Evolutionary conservation across 768 basidiomycete species (phyloP), one percentile per base, ranked within the genome.

Genomic region (Russula ochroleuca): DNA sequence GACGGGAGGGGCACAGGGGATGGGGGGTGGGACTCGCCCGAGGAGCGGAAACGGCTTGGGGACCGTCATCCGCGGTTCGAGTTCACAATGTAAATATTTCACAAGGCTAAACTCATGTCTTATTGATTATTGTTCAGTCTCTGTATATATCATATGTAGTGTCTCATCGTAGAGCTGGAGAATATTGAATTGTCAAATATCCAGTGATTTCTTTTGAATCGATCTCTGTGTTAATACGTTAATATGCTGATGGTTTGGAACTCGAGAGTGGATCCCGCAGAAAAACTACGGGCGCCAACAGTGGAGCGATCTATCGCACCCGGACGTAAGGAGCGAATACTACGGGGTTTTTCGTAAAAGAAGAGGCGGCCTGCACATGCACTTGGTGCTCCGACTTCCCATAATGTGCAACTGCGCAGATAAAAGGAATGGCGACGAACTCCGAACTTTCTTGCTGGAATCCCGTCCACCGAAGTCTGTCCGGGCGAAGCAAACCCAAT

Each of bases 11-110:
- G 57, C 9, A 62, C 40, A 2, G 60, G 35, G 14, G 17, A 38
- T 0, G 65, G 57, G 2, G 64, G 55, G 6, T 68, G 67, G 67
- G 61, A 68, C 55, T 68, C 67, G 21, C 50, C 28, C 13, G 28
- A 28, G 41, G 67, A 68, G 61, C 54, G 61, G 19, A 52, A 35
- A 28, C 52, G 61, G 35, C 56, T 63, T n/a, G 67, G 67, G 15
- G 67, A 68, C 50, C 60, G 67, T 17, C 67, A 68, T 31, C 67
- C 67, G 15, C 57, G 61, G 14, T 68, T 68, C 33, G 65, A 68
- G 41, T 68, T 50, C 41, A 68, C 64, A n/a, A n/a, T 38, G 15
- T 67, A 57, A 41, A 40, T 17, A 8, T 6, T 14, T 51, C 45
- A 40, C 11, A 3, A 31, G 53, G 28, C 25, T 40, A 38, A 2